Evolutionary conservation across 768 basidiomycete species (phyloP).

Genomic region (Hygrocybe punicea): DNA sequence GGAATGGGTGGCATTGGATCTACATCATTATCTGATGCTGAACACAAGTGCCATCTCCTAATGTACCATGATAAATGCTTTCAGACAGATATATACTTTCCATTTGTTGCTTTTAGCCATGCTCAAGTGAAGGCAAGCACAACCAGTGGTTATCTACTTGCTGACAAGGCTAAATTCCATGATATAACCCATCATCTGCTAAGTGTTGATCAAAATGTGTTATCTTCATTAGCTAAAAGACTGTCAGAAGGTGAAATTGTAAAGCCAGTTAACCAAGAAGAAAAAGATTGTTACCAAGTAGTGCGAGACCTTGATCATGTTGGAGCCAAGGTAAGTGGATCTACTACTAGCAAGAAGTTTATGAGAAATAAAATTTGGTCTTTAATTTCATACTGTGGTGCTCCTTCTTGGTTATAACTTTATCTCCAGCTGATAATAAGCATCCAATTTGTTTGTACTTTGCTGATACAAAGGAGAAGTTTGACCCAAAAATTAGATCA

Average conservation of each 20-base stretch:
- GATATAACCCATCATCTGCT: constrained; percentile 21
- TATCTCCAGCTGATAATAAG: too few relatives aligned
- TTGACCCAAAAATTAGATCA: constrained; percentile 11
- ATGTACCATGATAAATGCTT: constrained; percentile 41
- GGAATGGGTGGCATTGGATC: constrained; percentile 31
- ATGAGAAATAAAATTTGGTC: constrained; percentile 16
- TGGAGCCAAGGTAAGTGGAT: constrained; percentile 28
- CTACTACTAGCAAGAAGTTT: constrained; percentile 23
- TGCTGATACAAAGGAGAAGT: constrained; percentile 17
- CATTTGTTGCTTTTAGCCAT: constrained; percentile 40
- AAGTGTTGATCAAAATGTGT: constrained; percentile 20
- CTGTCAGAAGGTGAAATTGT: constrained; percentile 24
- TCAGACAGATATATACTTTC: constrained; percentile 36
- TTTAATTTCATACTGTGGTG: constrained; percentile 17
- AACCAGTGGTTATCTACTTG: constrained; percentile 26
- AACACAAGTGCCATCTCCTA: constrained; percentile 24
- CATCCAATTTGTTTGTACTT: constrained; percentile 29
- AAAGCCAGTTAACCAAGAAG: constrained; percentile 25
- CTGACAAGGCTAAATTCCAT: constrained; percentile 24
- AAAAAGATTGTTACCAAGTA: constrained; percentile 34
- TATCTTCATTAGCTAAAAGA: constrained; percentile 17
- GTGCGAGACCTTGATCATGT: constrained; percentile 36
- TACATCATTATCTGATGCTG: constrained; percentile 11
- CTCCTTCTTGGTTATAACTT: constrained; percentile 20
- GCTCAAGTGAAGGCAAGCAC: constrained; percentile 34